Evolutionary conservation across 2,329 filamentous ascomycete genomes (phyloP), one percentile per base, ranked within the genome.

Genomic region (Pseudogymnoascus sp.): DNA sequence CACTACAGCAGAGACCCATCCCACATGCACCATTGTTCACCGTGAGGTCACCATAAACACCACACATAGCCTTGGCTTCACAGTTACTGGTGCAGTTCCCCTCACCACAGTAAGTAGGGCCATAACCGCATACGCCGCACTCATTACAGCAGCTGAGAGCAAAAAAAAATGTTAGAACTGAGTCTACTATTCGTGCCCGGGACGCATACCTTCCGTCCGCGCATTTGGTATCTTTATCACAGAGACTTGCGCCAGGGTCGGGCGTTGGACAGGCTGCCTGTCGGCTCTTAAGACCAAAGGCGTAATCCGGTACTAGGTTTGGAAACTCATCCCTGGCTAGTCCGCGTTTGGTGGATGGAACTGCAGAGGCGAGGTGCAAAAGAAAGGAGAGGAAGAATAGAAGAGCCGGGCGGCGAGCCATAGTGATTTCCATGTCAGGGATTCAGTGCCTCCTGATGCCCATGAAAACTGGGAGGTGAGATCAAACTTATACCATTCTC

Each of bases 1-100:
- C 41, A 47, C 41, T 47, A 61, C 71, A 72, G 60, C 71, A 72
- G 11, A 72, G 57, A 33, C 71, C 67, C 61, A 73, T 62, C 9
- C 67, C 66, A 43, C 70, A 73, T n/a, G 59, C 61, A 7, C 63
- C 39, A 1, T 64, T 60, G 41, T 3, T 64, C 68, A 20, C 62
- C 62, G 3, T 60, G 41, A 47, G 41, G 3, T 37, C 35, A 15
- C 60, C 64, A 20, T 67, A 60, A 38, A 66, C 22, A 62, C 72
- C 72, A 60, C 72, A 75, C 65, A 71, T 68, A 22, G 72, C 70
- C 7, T 63, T 67, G 2, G 72, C 69, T 39, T 71, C 64, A 38
- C 68, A 68, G 20, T 67, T 66, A 2, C 62, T 65, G 9, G 64
- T 64, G 25, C 66, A 68, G 59, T 69, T 12, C 66, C 65, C 43